A percentile compares a stretch with the other conserved stretches of the same genome.
phyloP scores from a whole-genome alignment of 345 rosid genomes.

The Eucalyptus pauciflora region DNA sequence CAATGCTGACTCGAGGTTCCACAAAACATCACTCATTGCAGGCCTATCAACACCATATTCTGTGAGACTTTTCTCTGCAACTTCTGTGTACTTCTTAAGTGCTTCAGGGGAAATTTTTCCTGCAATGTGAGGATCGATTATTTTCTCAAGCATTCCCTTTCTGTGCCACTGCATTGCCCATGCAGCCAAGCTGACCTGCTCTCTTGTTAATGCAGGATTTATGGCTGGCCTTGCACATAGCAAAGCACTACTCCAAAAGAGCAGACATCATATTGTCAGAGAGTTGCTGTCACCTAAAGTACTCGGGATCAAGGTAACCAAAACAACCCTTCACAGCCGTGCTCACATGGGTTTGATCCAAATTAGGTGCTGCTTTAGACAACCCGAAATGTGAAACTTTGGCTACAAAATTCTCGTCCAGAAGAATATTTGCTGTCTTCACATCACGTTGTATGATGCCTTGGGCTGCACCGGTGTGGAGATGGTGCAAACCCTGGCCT shows the following conservation, averaged over 20 bases:
- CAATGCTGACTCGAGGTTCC: conserved; percentile 75
- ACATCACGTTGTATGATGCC: conserved; percentile 80
- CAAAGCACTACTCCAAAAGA: conserved; percentile 72
- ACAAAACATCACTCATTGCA: conserved; percentile 74
- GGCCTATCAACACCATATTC: conserved; percentile 82
- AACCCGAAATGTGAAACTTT: conserved; percentile 83
- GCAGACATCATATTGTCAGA: conserved; percentile 77
- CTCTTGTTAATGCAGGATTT: conserved; percentile 50
- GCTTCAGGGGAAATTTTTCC: conserved; percentile 37
- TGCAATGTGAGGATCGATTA: conserved; percentile 42
- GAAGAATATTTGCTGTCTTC: conserved; percentile 72
- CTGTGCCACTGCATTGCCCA: conserved; percentile 69
- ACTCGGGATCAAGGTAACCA: conserved; percentile 76
- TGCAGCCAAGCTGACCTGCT: conserved; percentile 68
- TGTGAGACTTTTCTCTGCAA: conserved; percentile 75
- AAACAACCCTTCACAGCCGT: conserved; percentile 85
- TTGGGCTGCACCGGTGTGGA: conserved; percentile 63
- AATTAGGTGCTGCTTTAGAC: conserved; percentile 48
- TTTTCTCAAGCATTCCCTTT: conserved; percentile 44
- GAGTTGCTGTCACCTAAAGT: conserved; percentile 68
- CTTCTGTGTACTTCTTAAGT: conserved; percentile 52
- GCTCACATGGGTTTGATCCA: conserved; percentile 71
- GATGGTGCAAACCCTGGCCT: conserved; percentile 70
- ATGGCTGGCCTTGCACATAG: conserved; percentile 68
- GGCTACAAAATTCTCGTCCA: conserved; percentile 69